Conservation (phyloP, 2,329 filamentous ascomycete genomes). For the Cladosporium velox region DNA sequence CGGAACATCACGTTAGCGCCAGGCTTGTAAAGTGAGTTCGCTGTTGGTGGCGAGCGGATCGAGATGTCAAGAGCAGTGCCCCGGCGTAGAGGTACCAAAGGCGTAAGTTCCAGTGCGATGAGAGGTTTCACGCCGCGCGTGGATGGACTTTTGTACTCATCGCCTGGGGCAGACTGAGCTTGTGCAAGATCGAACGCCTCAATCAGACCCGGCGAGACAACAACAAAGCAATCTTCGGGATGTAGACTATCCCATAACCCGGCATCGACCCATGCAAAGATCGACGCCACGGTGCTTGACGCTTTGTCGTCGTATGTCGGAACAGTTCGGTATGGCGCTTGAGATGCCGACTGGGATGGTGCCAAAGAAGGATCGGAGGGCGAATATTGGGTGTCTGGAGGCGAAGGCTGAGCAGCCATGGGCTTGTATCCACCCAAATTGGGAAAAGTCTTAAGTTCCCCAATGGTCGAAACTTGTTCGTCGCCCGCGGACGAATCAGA, state of each 20-base stretch:
- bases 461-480: constrained; percentile 33
- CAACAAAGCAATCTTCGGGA: constrained; percentile 63
- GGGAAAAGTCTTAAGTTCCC: constrained; percentile 40
- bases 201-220: constrained; percentile 65
- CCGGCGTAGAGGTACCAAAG: constrained; percentile 83
- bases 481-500: constrained; percentile 55
- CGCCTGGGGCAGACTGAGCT: constrained; percentile 42
- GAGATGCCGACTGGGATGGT: constrained; percentile 80
- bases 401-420: constrained; percentile 33
- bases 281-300: constrained; percentile 59
- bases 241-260: constrained; percentile 63
- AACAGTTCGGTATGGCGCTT: constrained; percentile 64
- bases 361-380: constrained; percentile 59
- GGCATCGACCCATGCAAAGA: constrained; percentile 66
- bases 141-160: constrained; percentile 43
- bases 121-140: constrained; percentile 51
- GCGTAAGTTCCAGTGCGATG: constrained; percentile 81
- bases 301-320: constrained; percentile 51
- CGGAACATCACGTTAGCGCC: constrained; percentile 87
- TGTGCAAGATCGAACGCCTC: constrained; percentile 61
- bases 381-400: constrained; percentile 38
- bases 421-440: constrained; percentile 34
- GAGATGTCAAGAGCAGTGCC: constrained; percentile 93
- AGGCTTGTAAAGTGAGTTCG: constrained; percentile 68
- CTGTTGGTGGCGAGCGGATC: constrained; percentile 80